Conservation (phyloP, 495 filamentous ascomycete species). For the Penicillium coffeae region DNA sequence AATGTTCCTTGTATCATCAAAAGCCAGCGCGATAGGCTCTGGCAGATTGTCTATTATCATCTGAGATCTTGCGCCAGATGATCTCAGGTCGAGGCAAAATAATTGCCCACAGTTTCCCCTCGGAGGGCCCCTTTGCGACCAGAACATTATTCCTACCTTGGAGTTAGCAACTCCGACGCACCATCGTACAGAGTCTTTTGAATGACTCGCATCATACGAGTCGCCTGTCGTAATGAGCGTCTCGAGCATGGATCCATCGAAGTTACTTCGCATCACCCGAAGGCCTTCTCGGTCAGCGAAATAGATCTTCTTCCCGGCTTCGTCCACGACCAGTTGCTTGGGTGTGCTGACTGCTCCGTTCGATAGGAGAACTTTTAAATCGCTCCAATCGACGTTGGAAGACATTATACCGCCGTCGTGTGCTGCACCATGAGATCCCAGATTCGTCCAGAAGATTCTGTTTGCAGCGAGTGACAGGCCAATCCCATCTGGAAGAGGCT, state of each 20-base stretch:
- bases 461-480: too few relatives aligned
- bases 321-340: not conserved
- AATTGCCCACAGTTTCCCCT: too few relatives aligned
- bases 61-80: too few relatives aligned
- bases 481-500: too few relatives aligned
- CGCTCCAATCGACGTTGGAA: not conserved
- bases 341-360: not conserved
- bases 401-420: conserved; percentile 6
- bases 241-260: not conserved
- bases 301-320: not conserved
- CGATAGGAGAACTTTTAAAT: not conserved
- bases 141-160: too few relatives aligned
- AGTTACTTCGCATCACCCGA: not conserved
- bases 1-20: not conserved
- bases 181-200: too few relatives aligned
- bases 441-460: conserved; percentile 9
- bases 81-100: too few relatives aligned
- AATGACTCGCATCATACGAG: too few relatives aligned
- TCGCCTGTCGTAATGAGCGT: not conserved
- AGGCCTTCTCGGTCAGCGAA: not conserved
- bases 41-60: too few relatives aligned
- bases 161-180: too few relatives aligned
- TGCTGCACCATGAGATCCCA: conserved; percentile 5
- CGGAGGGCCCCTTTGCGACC: too few relatives aligned
- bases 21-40: not conserved